phyloP scores from a whole-genome alignment of 2,329 filamentous ascomycete genomes.

The Fusarium penzigii region DNA sequence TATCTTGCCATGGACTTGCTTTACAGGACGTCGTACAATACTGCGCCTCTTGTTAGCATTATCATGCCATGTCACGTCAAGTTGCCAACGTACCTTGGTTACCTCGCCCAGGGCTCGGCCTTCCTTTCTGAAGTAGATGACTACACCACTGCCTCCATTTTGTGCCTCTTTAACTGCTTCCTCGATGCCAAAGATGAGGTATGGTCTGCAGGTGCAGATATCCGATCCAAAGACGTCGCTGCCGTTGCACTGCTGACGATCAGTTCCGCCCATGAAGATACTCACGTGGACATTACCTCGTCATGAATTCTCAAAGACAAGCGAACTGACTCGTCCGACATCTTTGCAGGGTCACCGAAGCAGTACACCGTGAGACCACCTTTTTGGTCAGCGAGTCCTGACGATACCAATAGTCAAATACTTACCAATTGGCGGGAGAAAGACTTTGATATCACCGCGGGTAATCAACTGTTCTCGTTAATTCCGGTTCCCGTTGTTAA shows the following conservation, averaged over 20 bases:
- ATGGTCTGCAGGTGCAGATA: slow-evolving; percentile 95
- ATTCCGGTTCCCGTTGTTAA: slow-evolving; percentile 3
- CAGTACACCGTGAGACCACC: slow-evolving; percentile 93
- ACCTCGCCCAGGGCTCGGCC: slow-evolving; percentile 93
- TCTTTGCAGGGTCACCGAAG: slow-evolving; percentile 92
- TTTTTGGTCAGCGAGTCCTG: slow-evolving; percentile 30
- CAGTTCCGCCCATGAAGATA: not conserved
- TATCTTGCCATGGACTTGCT: not conserved
- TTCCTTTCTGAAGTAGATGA: slow-evolving; percentile 99
- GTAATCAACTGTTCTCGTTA: slow-evolving; percentile 70
- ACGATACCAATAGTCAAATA: not conserved
- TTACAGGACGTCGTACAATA: slow-evolving; percentile 18
- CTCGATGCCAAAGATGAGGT: slow-evolving; percentile 94
- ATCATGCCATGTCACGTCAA: not conserved
- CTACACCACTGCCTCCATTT: slow-evolving; percentile 87
- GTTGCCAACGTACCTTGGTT: slow-evolving; percentile 69
- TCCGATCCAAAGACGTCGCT: slow-evolving; percentile 97
- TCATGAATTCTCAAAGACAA: slow-evolving; percentile 82
- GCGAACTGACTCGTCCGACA: slow-evolving; percentile 80
- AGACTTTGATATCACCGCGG: slow-evolving; percentile 89
- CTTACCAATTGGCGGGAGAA: slow-evolving; percentile 85
- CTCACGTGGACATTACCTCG: slow-evolving; percentile 45
- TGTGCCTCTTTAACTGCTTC: slow-evolving; percentile 98
- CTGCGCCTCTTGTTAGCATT: slow-evolving; percentile 20
- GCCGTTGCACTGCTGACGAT: slow-evolving; percentile 70